phyloP scores from a whole-genome alignment of 202 grass and related monocot genomes.

The Panicum hallii region DNA sequence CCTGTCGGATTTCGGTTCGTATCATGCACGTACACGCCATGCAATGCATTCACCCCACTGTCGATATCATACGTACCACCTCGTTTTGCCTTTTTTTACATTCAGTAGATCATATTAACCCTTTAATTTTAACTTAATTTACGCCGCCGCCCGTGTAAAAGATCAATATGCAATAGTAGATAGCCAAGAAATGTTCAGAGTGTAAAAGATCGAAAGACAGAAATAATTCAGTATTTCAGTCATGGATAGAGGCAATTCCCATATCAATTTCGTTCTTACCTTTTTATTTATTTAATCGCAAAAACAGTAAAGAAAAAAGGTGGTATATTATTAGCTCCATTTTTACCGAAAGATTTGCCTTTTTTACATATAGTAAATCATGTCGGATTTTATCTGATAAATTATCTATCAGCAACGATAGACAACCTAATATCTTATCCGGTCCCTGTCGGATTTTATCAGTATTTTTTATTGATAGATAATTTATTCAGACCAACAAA shows the following conservation, averaged over 20 bases:
- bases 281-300: too few relatives aligned
- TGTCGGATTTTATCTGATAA: too few relatives aligned
- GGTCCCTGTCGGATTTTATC: too few relatives aligned
- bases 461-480: too few relatives aligned
- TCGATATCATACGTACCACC: neutral
- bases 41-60: neutral
- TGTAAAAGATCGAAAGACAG: too few relatives aligned
- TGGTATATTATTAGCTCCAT: neutral
- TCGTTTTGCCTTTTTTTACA: neutral
- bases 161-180: neutral
- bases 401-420: too few relatives aligned
- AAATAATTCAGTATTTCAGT: neutral
- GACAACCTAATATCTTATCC: too few relatives aligned
- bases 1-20: constrained; percentile 51
- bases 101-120: neutral
- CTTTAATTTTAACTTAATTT: neutral
- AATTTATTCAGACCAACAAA: too few relatives aligned
- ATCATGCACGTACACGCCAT: constrained; percentile 23
- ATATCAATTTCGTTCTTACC: too few relatives aligned
- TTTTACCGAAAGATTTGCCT: too few relatives aligned
- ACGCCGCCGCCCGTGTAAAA: too few relatives aligned
- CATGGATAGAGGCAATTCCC: neutral
- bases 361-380: too few relatives aligned
- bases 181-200: neutral
- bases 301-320: neutral